Evolutionary conservation across 805 yeast genomes (phyloP), one percentile per base, ranked within the genome.

Genomic region (Ogataea parapolymorpha): DNA sequence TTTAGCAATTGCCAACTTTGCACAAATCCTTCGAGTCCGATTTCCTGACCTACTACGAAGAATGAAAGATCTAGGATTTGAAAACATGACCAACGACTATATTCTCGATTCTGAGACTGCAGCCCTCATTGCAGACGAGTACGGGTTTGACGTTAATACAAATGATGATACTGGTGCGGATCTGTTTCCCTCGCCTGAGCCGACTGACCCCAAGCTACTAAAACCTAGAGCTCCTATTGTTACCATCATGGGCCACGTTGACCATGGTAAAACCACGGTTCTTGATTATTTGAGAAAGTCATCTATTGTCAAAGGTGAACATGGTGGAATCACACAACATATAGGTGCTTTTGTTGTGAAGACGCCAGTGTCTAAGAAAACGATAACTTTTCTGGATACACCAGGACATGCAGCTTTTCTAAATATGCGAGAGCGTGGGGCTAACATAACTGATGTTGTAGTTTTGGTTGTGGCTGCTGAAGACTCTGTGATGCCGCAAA

Each of bases 201-300:
- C 85, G 0, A 70, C 66, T 2, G 72, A 72, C 22, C 56, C 60
- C n/a, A 63, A 66, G 6, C 55, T 63, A 16, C 59, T 83, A 48
- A 78, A 76, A 32, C 71, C 80, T 6, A 70, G 98, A 49, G 89
- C 99, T 0, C 99, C 99, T 0, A 83, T 93, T 17, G 97, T 93
- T 5, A 90, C 99, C 0, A 86, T 93, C 38, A 93, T 93, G 98
- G 99, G 99, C 2, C 99, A 93, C 62, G 99, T 93, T 23, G 99
- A 93, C 63, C 99, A 93, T 58, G 99, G 99, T 2, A 93, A 93
- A 61, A 93, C 99, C 2, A 91, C 99, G 0, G 82, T 93, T 45
- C 72, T 93, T 41, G 99, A 93, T 61, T 78, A 80, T 55, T 67
- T 93, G 54, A 72, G 98, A 32, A 88, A 86, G 50, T 84, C 96